phyloP scores from a whole-genome alignment of 352 stramenopile species.

The Thraustochytrium sp. region DNA sequence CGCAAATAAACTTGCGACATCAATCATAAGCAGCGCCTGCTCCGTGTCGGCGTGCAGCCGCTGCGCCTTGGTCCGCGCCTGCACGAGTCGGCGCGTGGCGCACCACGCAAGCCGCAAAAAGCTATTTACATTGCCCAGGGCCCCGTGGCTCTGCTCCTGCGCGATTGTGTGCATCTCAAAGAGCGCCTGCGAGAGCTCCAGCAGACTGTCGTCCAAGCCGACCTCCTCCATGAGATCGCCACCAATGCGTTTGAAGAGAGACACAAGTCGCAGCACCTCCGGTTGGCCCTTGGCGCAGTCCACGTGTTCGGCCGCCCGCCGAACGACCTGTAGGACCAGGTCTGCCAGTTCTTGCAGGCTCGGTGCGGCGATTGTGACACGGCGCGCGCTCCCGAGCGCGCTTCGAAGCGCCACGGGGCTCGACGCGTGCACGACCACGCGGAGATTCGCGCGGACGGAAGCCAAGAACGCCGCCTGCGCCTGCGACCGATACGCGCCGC shows the following conservation, averaged over 20 bases:
- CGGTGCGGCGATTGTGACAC: neutral
- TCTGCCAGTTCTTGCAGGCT: neutral
- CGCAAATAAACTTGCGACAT: neutral
- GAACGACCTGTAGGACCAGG: neutral
- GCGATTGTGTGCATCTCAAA: slow-evolving; percentile 22
- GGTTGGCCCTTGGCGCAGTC: neutral
- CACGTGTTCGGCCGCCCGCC: neutral
- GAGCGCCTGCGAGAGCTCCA: slow-evolving; percentile 4
- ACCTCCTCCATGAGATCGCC: neutral
- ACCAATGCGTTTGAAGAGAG: neutral
- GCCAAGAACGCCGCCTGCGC: neutral
- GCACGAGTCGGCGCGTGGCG: neutral
- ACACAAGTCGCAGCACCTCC: neutral
- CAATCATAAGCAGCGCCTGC: slow-evolving; percentile 6
- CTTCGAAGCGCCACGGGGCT: neutral
- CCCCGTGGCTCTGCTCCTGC: neutral
- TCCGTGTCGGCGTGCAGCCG: neutral
- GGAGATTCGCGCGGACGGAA: neutral
- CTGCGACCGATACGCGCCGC: neutral
- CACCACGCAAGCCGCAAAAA: slow-evolving; percentile 1
- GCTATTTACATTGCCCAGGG: neutral
- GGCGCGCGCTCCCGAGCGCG: neutral
- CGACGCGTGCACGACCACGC: neutral
- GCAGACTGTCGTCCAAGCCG: neutral
- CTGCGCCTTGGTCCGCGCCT: neutral